phyloP scores from a whole-genome alignment of 179 eudicot genomes.

The Gypsophila paniculata region DNA sequence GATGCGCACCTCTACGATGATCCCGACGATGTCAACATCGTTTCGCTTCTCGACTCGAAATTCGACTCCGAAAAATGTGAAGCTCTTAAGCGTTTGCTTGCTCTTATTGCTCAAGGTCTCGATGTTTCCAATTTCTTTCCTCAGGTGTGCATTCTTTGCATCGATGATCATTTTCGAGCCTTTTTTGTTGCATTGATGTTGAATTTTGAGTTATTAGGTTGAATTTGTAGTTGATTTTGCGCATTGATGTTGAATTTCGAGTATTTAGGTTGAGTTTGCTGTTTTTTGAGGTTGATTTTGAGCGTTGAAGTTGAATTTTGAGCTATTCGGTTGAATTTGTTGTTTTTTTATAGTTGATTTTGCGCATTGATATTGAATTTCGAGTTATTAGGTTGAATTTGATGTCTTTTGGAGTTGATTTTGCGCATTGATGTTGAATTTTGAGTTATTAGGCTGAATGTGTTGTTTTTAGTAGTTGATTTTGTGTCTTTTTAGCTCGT shows the following conservation, averaged over 20 bases:
- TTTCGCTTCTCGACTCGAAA: constrained; percentile 79
- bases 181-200: too few relatives aligned
- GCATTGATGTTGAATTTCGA: too few relatives aligned
- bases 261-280: too few relatives aligned
- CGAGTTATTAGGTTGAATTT: not conserved
- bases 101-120: constrained; percentile 94
- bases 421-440: not conserved
- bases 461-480: not conserved
- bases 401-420: constrained; percentile 3
- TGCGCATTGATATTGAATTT: not conserved
- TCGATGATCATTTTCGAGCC: not conserved
- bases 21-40: constrained; percentile 87
- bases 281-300: too few relatives aligned
- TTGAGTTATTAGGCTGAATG: not conserved
- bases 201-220: too few relatives aligned
- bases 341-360: not conserved
- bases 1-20: constrained; percentile 99
- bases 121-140: constrained; percentile 96
- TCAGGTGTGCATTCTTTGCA: constrained; percentile 45
- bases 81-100: constrained; percentile 93
- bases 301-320: too few relatives aligned
- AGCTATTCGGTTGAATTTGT: too few relatives aligned
- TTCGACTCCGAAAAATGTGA: constrained; percentile 89
- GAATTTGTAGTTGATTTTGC: too few relatives aligned
- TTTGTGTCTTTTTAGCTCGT: too few relatives aligned